These are phyloP conservation scores for Penicillium waksmanii DNA, from an alignment of 495 filamentous ascomycete genomes.

Conservation along the genomic window DNA sequence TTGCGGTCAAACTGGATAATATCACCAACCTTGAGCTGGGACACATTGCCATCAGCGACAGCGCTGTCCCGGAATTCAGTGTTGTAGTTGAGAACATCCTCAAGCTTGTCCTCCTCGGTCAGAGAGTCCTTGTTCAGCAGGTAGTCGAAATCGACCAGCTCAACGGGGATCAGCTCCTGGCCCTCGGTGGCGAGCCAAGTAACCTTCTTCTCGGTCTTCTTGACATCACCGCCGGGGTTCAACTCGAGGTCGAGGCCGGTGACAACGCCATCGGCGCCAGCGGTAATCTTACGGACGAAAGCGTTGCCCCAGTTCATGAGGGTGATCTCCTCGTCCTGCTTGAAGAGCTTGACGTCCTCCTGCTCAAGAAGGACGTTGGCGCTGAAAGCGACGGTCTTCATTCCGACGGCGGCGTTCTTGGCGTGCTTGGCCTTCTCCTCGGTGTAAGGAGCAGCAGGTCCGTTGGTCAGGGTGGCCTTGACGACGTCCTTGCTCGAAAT, in stretches of 20 bases:
- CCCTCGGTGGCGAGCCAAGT: conserved; percentile 81
- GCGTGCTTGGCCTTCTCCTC: conserved; percentile 82
- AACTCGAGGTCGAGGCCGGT: conserved; percentile 75
- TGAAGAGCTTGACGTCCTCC: conserved; percentile 79
- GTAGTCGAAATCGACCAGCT: conserved; percentile 90
- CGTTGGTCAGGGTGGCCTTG: conserved; percentile 69
- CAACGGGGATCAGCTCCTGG: conserved; percentile 77
- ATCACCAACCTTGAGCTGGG: conserved; percentile 74
- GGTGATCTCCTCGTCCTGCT: conserved; percentile 87
- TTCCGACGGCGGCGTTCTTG: conserved; percentile 83
- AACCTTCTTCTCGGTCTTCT: conserved; percentile 92
- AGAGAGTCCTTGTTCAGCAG: conserved; percentile 91
- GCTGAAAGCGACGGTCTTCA: conserved; percentile 81
- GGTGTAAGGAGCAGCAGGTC: conserved; percentile 62
- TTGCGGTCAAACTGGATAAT: conserved; percentile 95
- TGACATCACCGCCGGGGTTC: conserved; percentile 86
- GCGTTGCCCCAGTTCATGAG: conserved; percentile 97
- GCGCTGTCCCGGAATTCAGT: conserved; percentile 78
- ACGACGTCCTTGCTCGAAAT: conserved; percentile 69
- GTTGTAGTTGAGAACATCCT: conserved; percentile 75
- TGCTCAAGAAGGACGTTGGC: conserved; percentile 78
- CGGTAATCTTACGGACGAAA: conserved; percentile 73
- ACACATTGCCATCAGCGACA: conserved; percentile 79
- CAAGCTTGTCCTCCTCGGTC: conserved; percentile 76
- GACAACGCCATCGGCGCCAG: conserved; percentile 59